Conservation (phyloP, 1,139 yeast species). For the Yamadazyma pseudoaaseri region DNA sequence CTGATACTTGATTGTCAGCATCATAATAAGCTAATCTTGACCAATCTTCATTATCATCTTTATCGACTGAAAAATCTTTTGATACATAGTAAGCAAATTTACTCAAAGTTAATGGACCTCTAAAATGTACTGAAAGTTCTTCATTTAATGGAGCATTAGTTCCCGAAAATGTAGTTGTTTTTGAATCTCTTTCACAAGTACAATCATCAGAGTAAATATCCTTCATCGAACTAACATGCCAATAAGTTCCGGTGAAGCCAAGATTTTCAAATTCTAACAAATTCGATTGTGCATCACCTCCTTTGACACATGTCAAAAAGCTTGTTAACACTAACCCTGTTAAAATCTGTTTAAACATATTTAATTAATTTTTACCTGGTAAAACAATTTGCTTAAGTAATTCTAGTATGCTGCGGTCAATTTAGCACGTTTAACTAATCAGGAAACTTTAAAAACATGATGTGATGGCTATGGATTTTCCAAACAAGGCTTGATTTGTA, state of each 20-base stretch:
- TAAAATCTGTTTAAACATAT: neutral
- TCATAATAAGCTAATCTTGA: constrained; percentile 67
- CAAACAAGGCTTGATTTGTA: neutral
- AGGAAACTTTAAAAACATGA: too few relatives aligned
- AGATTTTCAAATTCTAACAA: constrained; percentile 56
- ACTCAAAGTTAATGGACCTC: constrained; percentile 82
- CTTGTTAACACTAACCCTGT: neutral
- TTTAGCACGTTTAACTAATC: too few relatives aligned
- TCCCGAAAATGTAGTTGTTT: constrained; percentile 62
- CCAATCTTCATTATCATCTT: constrained; percentile 56
- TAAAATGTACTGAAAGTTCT: constrained; percentile 87
- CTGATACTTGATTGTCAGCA: constrained; percentile 38
- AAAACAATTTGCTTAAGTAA: too few relatives aligned
- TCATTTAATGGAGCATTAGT: constrained; percentile 79
- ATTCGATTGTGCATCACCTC: constrained; percentile 8
- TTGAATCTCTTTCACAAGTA: constrained; percentile 60
- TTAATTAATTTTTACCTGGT: too few relatives aligned
- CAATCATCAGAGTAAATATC: constrained; percentile 48
- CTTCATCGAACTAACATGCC: constrained; percentile 62
- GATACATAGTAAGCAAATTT: constrained; percentile 64
- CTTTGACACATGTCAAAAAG: neutral
- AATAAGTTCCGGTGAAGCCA: constrained; percentile 79
- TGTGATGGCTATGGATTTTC: too few relatives aligned
- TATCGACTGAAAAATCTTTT: constrained; percentile 34
- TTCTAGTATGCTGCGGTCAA: too few relatives aligned